Conservation (phyloP, 2,329 filamentous ascomycete species). For the Triangularia verruculosa region DNA sequence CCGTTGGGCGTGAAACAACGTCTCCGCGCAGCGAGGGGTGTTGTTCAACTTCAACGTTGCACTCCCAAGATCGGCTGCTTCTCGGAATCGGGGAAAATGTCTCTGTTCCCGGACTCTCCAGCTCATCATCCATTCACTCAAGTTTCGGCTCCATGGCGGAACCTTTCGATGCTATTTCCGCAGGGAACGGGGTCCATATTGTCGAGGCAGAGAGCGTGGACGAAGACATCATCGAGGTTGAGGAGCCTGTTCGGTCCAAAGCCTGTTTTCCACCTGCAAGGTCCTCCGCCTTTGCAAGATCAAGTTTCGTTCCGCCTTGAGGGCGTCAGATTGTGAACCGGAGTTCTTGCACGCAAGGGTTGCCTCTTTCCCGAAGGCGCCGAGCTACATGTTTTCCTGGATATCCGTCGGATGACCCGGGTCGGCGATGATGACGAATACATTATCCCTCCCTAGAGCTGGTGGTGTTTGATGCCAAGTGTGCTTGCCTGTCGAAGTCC, state of each 20-base stretch:
- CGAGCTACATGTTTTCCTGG: not conserved
- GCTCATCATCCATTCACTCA: constrained; percentile 5
- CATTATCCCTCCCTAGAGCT: not conserved
- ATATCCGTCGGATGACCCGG: not conserved
- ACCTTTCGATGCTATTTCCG: not conserved
- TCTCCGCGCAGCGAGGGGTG: not conserved
- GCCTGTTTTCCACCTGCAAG: constrained; percentile 4
- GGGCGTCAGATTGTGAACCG: not conserved
- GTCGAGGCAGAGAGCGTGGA: not conserved
- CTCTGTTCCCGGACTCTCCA: constrained; percentile 7
- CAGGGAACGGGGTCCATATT: constrained; percentile 7
- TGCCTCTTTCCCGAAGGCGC: not conserved
- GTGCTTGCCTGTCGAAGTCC: not conserved
- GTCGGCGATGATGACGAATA: not conserved
- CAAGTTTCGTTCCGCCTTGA: not conserved
- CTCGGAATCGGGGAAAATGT: not conserved
- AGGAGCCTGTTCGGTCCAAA: constrained; percentile 15
- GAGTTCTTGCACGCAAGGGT: not conserved
- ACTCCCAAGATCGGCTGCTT: constrained; percentile 5
- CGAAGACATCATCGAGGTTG: constrained; percentile 4
- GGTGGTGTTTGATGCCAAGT: not conserved
- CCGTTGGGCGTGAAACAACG: not conserved
- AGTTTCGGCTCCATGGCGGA: not conserved
- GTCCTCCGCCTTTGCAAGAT: not conserved
- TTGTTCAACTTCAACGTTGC: not conserved